These are phyloP conservation scores for Cenchrus purpureus DNA, from an alignment of 176 grass and related monocot genomes.

Conservation along the genomic window DNA sequence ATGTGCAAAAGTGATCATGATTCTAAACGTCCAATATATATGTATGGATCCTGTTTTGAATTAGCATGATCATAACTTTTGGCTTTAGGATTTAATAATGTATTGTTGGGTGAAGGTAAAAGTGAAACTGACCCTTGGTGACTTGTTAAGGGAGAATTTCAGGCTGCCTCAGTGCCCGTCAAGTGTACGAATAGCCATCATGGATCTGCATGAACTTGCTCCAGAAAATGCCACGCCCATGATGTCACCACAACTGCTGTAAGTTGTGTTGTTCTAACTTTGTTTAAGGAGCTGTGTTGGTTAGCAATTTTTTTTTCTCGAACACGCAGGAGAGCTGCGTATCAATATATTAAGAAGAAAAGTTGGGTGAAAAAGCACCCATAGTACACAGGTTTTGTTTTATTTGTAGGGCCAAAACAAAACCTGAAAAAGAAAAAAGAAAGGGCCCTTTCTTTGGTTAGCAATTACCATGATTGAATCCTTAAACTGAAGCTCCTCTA, in stretches of 20 bases:
- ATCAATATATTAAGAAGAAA: too few relatives aligned
- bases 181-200: constrained; percentile 9
- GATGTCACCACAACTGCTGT: neutral
- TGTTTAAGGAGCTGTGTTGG: neutral
- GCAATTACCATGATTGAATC: constrained; percentile 2
- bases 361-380: too few relatives aligned
- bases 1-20: constrained; percentile 34
- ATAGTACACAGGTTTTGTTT: too few relatives aligned
- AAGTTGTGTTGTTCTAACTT: constrained; percentile 4
- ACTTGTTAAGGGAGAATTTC: neutral
- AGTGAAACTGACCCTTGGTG: neutral
- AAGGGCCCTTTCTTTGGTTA: too few relatives aligned
- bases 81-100: neutral
- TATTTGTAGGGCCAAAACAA: too few relatives aligned
- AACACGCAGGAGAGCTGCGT: too few relatives aligned
- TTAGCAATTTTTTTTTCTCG: too few relatives aligned
- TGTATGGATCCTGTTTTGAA: constrained; percentile 20
- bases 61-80: neutral
- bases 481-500: neutral
- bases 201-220: constrained; percentile 20
- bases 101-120: constrained; percentile 13
- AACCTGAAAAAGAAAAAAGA: too few relatives aligned
- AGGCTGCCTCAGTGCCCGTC: neutral
- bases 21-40: constrained; percentile 30
- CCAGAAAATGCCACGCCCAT: neutral